A percentile compares a stretch with the other conserved stretches of the same genome.
phyloP scores from a whole-genome alignment of 164 flowering plant genomes.

The Cinnamomum chago region DNA sequence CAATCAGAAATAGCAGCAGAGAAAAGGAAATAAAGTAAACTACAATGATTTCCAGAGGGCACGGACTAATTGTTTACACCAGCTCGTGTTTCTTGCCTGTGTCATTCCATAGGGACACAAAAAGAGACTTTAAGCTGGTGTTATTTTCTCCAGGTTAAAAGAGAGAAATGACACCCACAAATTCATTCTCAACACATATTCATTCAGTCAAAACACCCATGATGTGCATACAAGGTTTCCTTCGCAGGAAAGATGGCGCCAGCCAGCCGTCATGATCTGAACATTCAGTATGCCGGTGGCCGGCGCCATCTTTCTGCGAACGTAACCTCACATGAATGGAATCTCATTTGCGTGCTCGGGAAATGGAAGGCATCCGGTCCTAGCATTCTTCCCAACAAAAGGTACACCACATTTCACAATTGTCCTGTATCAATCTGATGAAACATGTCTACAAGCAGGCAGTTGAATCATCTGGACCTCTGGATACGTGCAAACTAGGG shows the following conservation, averaged over 20 bases:
- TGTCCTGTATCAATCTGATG: too few species aligned
- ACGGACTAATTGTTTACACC: too few species aligned
- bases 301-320: slow-evolving; percentile 17
- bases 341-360: neutral
- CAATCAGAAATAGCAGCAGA: too few species aligned
- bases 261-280: slow-evolving; percentile 2
- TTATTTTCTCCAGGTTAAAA: too few species aligned
- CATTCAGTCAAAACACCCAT: neutral
- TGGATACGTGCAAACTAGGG: neutral
- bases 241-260: slow-evolving; percentile 24
- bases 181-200: neutral
- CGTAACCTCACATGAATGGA: slow-evolving; percentile 7
- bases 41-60: too few species aligned
- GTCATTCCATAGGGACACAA: neutral
- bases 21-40: too few species aligned
- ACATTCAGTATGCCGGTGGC: neutral
- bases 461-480: neutral
- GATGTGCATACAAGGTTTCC: slow-evolving; percentile 6
- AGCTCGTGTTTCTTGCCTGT: neutral
- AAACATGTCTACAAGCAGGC: neutral
- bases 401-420: too few species aligned
- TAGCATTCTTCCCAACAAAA: neutral
- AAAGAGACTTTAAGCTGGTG: neutral
- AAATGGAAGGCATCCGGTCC: neutral
- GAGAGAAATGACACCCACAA: neutral